A percentile compares a stretch with the other conserved stretches of the same genome.
phyloP scores from a whole-genome alignment of 2,329 filamentous ascomycete genomes.

The Rhytidhysteron rufulum region DNA sequence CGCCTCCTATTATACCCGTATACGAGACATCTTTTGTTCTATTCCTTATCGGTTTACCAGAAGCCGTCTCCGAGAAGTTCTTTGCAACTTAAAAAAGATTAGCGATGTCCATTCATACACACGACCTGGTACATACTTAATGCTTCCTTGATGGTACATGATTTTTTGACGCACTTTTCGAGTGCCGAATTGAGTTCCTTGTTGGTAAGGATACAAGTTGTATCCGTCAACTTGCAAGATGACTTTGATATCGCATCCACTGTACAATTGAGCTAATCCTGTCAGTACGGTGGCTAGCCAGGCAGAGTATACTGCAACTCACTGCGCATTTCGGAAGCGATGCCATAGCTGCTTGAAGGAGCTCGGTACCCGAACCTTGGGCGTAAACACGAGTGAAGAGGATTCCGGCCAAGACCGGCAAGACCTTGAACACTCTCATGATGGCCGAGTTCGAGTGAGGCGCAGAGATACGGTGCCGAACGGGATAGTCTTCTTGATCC shows the following conservation, averaged over 20 bases:
- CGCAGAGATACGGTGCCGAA: too few species aligned
- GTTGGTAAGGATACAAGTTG: conserved; percentile 20
- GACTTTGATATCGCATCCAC: conserved; percentile 16
- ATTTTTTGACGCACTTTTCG: conserved; percentile 15
- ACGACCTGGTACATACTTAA: too few species aligned
- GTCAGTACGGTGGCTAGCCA: neutral
- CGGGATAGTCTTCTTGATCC: too few species aligned
- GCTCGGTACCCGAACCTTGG: neutral
- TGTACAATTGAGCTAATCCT: conserved; percentile 18
- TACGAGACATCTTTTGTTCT: conserved; percentile 30
- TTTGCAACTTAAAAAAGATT: conserved; percentile 30
- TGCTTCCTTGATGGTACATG: conserved; percentile 21
- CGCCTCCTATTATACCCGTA: conserved; percentile 28
- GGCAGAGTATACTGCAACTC: neutral
- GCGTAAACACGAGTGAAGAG: neutral
- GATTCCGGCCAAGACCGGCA: neutral
- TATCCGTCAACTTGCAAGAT: conserved; percentile 20
- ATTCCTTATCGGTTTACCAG: conserved; percentile 32
- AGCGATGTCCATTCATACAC: too few species aligned
- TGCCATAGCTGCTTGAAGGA: neutral
- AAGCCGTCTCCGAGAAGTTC: conserved; percentile 35
- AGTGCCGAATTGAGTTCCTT: conserved; percentile 13
- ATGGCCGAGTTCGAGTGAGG: too few species aligned
- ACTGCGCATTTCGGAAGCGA: neutral
- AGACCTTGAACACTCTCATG: neutral